A percentile compares a stretch with the other conserved stretches of the same genome.
Evolutionary conservation across 805 yeast genomes (phyloP).

Genomic region (Starmerella tilneyi): DNA sequence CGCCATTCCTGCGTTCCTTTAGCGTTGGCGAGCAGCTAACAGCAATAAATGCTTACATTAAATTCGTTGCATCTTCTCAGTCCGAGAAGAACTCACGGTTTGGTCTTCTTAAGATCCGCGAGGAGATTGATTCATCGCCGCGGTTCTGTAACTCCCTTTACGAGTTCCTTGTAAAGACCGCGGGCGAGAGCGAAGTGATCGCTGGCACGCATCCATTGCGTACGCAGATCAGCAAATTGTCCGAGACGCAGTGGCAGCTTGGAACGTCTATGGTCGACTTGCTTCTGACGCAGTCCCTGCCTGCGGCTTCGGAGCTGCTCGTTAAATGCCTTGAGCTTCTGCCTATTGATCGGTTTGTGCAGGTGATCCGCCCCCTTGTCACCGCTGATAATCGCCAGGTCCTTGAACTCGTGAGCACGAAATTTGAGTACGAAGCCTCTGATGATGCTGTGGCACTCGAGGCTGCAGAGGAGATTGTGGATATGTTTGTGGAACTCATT

Average conservation of each 20-base stretch:
- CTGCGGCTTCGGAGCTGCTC: constrained; percentile 41
- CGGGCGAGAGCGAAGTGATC: constrained; percentile 33
- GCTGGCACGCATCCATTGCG: constrained; percentile 41
- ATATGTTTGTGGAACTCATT: constrained; percentile 37
- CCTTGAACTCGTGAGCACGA: constrained; percentile 51
- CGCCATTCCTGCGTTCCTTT: constrained; percentile 60
- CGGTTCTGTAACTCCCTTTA: constrained; percentile 37
- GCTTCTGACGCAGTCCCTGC: constrained; percentile 27
- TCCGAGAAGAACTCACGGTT: constrained; percentile 29
- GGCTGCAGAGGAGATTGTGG: constrained; percentile 45
- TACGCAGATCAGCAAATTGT: constrained; percentile 37
- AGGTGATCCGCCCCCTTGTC: constrained; percentile 43
- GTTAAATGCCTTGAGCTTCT: constrained; percentile 55
- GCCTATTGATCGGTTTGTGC: constrained; percentile 64
- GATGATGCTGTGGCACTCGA: constrained; percentile 41
- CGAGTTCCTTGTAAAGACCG: constrained; percentile 46
- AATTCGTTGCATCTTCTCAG: constrained; percentile 13
- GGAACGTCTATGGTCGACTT: constrained; percentile 25
- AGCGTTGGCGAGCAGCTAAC: constrained; percentile 46
- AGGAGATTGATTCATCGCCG: constrained; percentile 11
- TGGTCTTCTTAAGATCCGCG: constrained; percentile 40
- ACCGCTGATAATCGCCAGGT: constrained; percentile 37
- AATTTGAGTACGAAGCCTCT: constrained; percentile 57
- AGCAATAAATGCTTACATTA: constrained; percentile 27
- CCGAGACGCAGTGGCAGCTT: constrained; percentile 17